Evolutionary conservation across 2,329 filamentous ascomycete genomes (phyloP).

Genomic region (Fusarium beomiforme): DNA sequence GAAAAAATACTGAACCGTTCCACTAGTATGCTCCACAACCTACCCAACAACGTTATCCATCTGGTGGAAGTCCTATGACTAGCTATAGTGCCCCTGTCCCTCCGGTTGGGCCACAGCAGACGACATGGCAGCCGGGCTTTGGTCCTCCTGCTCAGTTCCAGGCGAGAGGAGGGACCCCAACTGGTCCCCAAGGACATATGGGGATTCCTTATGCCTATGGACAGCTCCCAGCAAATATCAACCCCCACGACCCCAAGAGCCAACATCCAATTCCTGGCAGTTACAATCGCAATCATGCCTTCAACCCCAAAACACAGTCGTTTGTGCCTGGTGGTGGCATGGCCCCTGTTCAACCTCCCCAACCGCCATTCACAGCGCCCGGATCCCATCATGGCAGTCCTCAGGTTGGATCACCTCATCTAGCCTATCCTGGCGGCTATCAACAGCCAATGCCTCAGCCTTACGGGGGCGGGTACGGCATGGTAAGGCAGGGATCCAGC

Average conservation of each 20-base stretch:
- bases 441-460: constrained; percentile 58
- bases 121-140: constrained; percentile 52
- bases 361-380: constrained; percentile 59
- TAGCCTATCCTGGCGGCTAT: constrained; percentile 59
- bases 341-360: constrained; percentile 58
- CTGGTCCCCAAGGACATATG: constrained; percentile 43
- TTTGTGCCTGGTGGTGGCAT: constrained; percentile 77
- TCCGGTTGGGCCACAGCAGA: constrained; percentile 43
- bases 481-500: constrained; percentile 67
- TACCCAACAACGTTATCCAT: constrained; percentile 46
- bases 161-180: constrained; percentile 44
- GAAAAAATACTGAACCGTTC: constrained; percentile 18
- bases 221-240: constrained; percentile 76
- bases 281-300: constrained; percentile 80
- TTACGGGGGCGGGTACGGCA: constrained; percentile 62
- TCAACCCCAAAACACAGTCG: constrained; percentile 94
- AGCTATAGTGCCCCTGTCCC: constrained; percentile 50
- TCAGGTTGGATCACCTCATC: constrained; percentile 62
- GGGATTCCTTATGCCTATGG: constrained; percentile 77
- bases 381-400: constrained; percentile 64
- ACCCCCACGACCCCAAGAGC: constrained; percentile 76
- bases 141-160: constrained; percentile 46
- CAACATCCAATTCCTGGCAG: constrained; percentile 88
- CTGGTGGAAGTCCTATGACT: constrained; percentile 49
- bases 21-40: constrained; percentile 46